Base-by-base conservation (phyloP, 352 stramenopile genomes). In the Globisporangium carolinianum region DNA sequence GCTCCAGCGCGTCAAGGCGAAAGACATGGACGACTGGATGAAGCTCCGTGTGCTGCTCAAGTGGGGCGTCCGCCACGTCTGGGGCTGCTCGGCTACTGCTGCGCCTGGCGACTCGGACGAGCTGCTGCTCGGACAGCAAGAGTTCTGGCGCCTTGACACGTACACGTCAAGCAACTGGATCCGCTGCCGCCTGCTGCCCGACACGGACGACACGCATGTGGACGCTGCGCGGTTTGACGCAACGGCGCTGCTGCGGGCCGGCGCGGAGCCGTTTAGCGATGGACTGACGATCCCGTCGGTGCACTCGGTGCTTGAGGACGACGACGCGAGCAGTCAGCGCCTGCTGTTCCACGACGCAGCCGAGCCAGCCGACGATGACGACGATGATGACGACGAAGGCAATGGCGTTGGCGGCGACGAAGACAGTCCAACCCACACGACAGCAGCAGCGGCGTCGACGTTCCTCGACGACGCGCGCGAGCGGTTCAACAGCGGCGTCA, bases 161-260 rank as follows among this genome's bases (percentile, higher is more conserved):
- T 94, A 91, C 55, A 94, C 83, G n/a, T 94, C 83, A 6, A 91
- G 81, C 60, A 94, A 94, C 48, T 94, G 81, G 81, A 89, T 91
- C 37, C 83, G 83, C 11, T 89, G 79, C 59, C 81, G 83, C n/a
- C 55, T 94, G 18, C 60, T 94, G 9, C 83, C 83, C 1, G 83
- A 94, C 49, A 91, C 81, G 0, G 79, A 91, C 55, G 81, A 91
- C 57, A 87, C 80, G 41, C 66, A 77, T 55, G 68, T 76, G 10
- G 70, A 73, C 37, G 71, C 69, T 45, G 68, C 73, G 48, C 67
- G 77, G 42, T 87, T 75, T 55, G 63, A 73, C 14, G 46, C 47
- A 11, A 39, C 43, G n/a, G 55, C 36, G 7, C 47, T 55, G n/a
- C 62, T 78, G 18, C 71, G 71, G 60, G 45, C 49, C 24, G 43